Evolutionary conservation across 176 grass and related monocot genomes (phyloP), one percentile per base, ranked within the genome.

Genomic region (Ampelocalamus luodianensis): DNA sequence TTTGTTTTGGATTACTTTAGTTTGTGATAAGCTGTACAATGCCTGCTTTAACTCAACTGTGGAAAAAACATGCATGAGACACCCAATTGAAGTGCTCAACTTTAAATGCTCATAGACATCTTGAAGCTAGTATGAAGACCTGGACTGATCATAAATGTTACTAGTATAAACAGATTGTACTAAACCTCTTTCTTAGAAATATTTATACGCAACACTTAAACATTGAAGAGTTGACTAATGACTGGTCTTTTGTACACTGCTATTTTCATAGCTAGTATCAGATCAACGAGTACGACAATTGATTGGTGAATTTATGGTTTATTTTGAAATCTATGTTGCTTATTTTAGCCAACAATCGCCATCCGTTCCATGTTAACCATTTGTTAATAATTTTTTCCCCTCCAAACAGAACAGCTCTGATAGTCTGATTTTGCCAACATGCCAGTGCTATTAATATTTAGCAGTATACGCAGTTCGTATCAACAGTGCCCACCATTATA

Each of bases 361-460:
- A 18, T 77, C 32, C 17, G n/a, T 55, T 82, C 24, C 55, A 4
- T 74, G n/a, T 44, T 74, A 36, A 81, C 59, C 50, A 39, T 50
- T 26, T 83, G 9, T 43, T 58, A 13, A 24, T 72, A 72, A 63
- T 14, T 48, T 40, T 8, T 61, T 78, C 46, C 4, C 64, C 65
- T 48, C 0, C 3, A 66, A 80, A 74, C 4, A 65, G 56, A 42
- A 78, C 54, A 63, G 14, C 34, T 62, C 10, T n/a, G 38, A 43
- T 72, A 68, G 7, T 23, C 79, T 78, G 54, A 34, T 88, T 83
- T 51, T 83, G 10, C 15, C 0, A 51, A 36, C 36, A 77, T 82
- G 62, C n/a, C 34, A 68, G 38, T 87, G 10, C 39, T 79, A 71
- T 26, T 48, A 43, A 51, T 65, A 44, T 80, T 56, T 78, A 45